Evolutionary conservation across 805 yeast species (phyloP), one percentile per base, ranked within the genome.

Genomic region (Metschnikowia cerradonensis): DNA sequence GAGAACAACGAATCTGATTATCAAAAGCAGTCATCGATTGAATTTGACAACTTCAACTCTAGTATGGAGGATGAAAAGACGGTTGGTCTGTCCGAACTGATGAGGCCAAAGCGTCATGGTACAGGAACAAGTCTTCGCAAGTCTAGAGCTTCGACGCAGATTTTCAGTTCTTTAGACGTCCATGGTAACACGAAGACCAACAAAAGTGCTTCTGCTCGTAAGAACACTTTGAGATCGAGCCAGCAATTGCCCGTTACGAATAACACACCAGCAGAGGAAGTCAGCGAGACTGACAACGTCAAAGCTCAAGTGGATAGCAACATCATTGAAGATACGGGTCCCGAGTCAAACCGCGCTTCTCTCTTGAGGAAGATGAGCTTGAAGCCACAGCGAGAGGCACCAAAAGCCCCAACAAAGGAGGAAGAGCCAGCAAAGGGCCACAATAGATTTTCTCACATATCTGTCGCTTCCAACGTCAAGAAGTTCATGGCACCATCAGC

Each of bases 351-450:
- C 14, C 26, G 30, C 4, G 5, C 40, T 11, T 19, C 42, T n/a
- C 15, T 48, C 6, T 57, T 65, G 46, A 62, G 67, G 40, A 58
- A 63, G 45, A 53, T 65, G 40, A 66, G 72, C 34, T 64, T 72
- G 56, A 67, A 62, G 49, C 76, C 77, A 1, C 69, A 66, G 56
- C 56, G 76, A 46, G 64, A 55, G 22, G 76, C 77, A 2, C 78
- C 78, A 6, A 64, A 60, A 47, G 64, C 72, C n/a, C 76, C 76
- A 10, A 54, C 50, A 8, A 31, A 48, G 37, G 52, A 45, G 4
- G 48, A 44, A 7, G 43, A 26, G 11, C 30, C 41, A 13, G 23
- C 37, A 8, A 54, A 56, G 33, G 63, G 57, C 34, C 61, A 59
- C 34, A 60, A 66, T 47, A 54, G 72, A 39, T 73, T 74, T 52